Conservation (phyloP, 169 alveolate species). For the Eimeria acervulina region DNA sequence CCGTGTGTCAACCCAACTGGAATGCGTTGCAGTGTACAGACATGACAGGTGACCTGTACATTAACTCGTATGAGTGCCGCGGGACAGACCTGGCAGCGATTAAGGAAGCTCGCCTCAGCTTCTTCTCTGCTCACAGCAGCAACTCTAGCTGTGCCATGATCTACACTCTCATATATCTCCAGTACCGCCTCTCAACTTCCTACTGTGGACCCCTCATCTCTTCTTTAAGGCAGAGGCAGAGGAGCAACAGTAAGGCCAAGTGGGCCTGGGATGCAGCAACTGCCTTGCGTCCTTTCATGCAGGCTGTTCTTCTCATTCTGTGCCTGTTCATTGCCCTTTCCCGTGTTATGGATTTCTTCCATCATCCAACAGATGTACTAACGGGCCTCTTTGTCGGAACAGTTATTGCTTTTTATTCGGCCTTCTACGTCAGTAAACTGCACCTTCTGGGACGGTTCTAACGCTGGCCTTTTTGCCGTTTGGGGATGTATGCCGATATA, state of each 20-base stretch:
- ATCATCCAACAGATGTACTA: conserved; percentile 76
- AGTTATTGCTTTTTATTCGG: conserved; percentile 18
- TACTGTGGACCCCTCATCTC: conserved; percentile 15
- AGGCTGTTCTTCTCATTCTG: conserved; percentile 30
- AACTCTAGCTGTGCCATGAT: conserved; percentile 70
- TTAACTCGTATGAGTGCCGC: conserved; percentile 52
- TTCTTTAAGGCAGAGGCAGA: not conserved
- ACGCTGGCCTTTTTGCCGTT: not conserved
- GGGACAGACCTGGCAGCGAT: conserved; percentile 72
- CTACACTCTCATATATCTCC: conserved; percentile 68
- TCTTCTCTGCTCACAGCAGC: conserved; percentile 81
- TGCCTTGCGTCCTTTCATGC: conserved; percentile 70
- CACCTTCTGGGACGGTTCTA: not conserved
- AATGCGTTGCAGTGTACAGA: conserved; percentile 47
- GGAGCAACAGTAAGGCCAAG: not conserved
- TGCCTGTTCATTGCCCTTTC: conserved; percentile 77
- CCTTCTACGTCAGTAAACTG: conserved; percentile 70
- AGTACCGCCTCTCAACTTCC: conserved; percentile 66
- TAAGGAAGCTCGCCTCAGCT: conserved; percentile 79
- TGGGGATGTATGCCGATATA: not conserved
- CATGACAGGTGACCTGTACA: conserved; percentile 64
- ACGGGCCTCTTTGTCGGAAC: conserved; percentile 72
- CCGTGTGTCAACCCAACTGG: conserved; percentile 82
- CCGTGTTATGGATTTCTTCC: conserved; percentile 72
- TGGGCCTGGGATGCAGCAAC: conserved; percentile 34